phyloP scores from a whole-genome alignment of 2,329 filamentous ascomycete species.

The Calycina marina region DNA sequence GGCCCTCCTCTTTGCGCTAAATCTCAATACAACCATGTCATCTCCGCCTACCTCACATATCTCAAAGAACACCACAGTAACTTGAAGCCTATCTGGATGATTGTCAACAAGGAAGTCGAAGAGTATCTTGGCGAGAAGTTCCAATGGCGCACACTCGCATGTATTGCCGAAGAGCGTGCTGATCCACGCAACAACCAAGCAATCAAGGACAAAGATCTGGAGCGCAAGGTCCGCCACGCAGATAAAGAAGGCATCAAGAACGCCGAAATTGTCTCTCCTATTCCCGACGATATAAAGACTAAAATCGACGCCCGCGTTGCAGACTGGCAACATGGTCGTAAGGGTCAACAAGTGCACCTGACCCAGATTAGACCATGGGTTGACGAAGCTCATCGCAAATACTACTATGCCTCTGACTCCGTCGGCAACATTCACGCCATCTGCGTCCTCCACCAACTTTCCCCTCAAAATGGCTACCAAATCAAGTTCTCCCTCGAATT shows the following conservation, averaged over 20 bases:
- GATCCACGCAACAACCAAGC: slow-evolving; percentile 56
- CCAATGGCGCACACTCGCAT: slow-evolving; percentile 79
- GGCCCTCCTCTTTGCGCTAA: slow-evolving; percentile 77
- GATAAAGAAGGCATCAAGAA: slow-evolving; percentile 77
- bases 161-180: slow-evolving; percentile 77
- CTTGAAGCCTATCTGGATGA: slow-evolving; percentile 76
- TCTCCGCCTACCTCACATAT: slow-evolving; percentile 60
- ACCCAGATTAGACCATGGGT: slow-evolving; percentile 85
- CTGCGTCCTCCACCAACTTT: slow-evolving; percentile 70
- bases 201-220: slow-evolving; percentile 59
- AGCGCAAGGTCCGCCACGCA: slow-evolving; percentile 70
- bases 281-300: slow-evolving; percentile 50
- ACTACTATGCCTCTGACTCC: slow-evolving; percentile 65
- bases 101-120: slow-evolving; percentile 67
- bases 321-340: slow-evolving; percentile 68
- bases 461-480: slow-evolving; percentile 75
- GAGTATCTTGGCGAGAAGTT: slow-evolving; percentile 66
- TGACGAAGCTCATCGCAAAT: slow-evolving; percentile 68
- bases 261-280: slow-evolving; percentile 47
- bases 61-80: slow-evolving; percentile 55
- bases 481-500: slow-evolving; percentile 96
- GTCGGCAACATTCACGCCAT: slow-evolving; percentile 61
- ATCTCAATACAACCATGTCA: slow-evolving; percentile 60
- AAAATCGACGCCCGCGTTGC: slow-evolving; percentile 59
- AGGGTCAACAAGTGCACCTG: slow-evolving; percentile 76